Base-by-base conservation (phyloP, 768 basidiomycete species). In the Agaricus subrufescens region DNA sequence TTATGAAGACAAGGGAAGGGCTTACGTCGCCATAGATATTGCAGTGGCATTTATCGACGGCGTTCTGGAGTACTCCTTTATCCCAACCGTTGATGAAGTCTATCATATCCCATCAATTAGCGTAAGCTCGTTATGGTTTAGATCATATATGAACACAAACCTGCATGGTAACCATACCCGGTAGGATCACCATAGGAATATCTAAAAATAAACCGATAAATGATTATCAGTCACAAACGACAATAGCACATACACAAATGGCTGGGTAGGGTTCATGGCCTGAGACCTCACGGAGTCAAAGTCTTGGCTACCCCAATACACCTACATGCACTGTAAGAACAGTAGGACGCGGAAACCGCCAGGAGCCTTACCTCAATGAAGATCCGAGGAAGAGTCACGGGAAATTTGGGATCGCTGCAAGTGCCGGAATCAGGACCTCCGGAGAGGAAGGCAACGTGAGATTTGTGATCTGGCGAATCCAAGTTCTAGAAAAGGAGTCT, bases 41-140 rank as follows among this genome's bases (percentile, higher is more conserved):
- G 67, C 81, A 82, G 59, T 76, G 63, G 58, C 81, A 83, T 12
- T 74, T 67, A 63, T 84, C 77, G 14, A 86, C 73, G 23, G 82
- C 84, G 3, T 72, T 74, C 55, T 79, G 75, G 1, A 87, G 73
- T 34, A 84, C 74, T 49, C 77, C 78, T 1, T 64, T 60, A 46
- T 83, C 79, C 86, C 86, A 88, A 14, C 86, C 84, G 59, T 83
- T 82, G 52, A 78, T 67, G 67, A 78, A 84, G 60, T 84, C 80
- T 77, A 54, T 40, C 37, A 8, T 30, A 51, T 50, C 11, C 2
- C 43, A 3, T 25, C 44, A 50, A 31, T 34, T 19, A 25, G 27
- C 23, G 25, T 37, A 25, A 43, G 11, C 39, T 38, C 29, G 53
- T 44, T 19, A 34, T 40, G 8, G 30, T 11, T 40, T n/a, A 23